Evolutionary conservation across 2,329 filamentous ascomycete genomes (phyloP).

Genomic region (Penicillium glabrum): DNA sequence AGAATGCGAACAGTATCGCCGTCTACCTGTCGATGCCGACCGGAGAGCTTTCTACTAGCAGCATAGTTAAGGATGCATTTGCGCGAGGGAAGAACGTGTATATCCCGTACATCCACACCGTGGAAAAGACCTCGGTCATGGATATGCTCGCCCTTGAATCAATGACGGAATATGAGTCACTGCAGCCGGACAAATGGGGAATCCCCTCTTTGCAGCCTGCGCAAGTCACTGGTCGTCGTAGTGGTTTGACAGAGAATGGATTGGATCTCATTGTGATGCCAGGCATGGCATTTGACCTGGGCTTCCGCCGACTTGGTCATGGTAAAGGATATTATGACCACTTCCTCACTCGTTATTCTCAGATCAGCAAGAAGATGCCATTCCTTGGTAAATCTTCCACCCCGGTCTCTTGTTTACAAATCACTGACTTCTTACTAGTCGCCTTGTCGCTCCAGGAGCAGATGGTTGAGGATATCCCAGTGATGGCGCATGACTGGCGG

Average conservation of each 20-base stretch:
- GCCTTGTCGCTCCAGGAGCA: constrained; percentile 87
- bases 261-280: constrained; percentile 90
- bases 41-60: constrained; percentile 80
- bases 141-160: constrained; percentile 84
- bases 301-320: constrained; percentile 78
- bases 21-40: constrained; percentile 92
- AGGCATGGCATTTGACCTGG: constrained; percentile 83
- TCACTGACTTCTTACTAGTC: constrained; percentile 49
- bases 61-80: constrained; percentile 80
- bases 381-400: constrained; percentile 1
- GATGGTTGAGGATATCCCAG: constrained; percentile 72
- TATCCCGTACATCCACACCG: constrained; percentile 81
- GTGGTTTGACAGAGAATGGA: constrained; percentile 60
- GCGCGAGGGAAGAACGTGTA: constrained; percentile 78
- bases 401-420: constrained; percentile 12
- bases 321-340: constrained; percentile 97
- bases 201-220: constrained; percentile 78
- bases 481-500: constrained; percentile 72
- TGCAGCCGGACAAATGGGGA: constrained; percentile 82
- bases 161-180: constrained; percentile 72
- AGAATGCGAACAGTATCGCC: constrained; percentile 71
- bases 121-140: constrained; percentile 71
- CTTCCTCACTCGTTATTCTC: constrained; percentile 76
- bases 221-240: constrained; percentile 65
- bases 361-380: constrained; percentile 18